Evolutionary conservation across 352 stramenopile species (phyloP), one percentile per base, ranked within the genome.

Genomic region (Pythium periplocum): DNA sequence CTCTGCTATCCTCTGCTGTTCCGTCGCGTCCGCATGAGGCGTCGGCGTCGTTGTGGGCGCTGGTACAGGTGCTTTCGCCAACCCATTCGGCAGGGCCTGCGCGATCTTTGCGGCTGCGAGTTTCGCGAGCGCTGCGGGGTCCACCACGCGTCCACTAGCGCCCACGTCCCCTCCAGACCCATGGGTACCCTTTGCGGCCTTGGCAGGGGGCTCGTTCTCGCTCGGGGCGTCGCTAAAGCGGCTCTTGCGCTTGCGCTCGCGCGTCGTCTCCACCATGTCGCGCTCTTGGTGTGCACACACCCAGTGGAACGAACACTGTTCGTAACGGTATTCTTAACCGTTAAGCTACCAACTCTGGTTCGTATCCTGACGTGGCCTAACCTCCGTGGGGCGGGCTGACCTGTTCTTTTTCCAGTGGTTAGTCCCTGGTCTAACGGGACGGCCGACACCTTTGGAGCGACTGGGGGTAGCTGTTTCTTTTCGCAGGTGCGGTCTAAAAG

Each of bases 201-300:
- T 64, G 39, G 36, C 58, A 9, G 31, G 61, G 7, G 59, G 54
- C 45, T 48, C 51, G 12, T 57, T 44, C 33, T 48, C 35, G 9
- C 49, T 56, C 37, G 71, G 67, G 4, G 69, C 68, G 50, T 94
- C 83, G 64, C 81, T 92, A 61, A 94, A 94, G 40, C 83, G 75
- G 68, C 79, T 90, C 72, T 87, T 87, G 58, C 81, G 81, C 72
- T 92, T 94, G 48, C 81, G 81, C 32, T 66, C 66, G 37, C 43
- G 48, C 2, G 45, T 34, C 3, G 56, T 59, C 45, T 55, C 51
- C 50, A 40, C 75, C 69, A 33, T 65, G 17, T 26, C 17, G 17
- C 17, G 17, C 17, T 26, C 17, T 26, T 26, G 17, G 17, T 26
- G 17, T 26, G 17, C 17, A 26, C 17, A 26, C 17, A 26, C 17